Evolutionary conservation across 768 basidiomycete genomes (phyloP).

Genomic region (Pilatotrama ljubarskyi): DNA sequence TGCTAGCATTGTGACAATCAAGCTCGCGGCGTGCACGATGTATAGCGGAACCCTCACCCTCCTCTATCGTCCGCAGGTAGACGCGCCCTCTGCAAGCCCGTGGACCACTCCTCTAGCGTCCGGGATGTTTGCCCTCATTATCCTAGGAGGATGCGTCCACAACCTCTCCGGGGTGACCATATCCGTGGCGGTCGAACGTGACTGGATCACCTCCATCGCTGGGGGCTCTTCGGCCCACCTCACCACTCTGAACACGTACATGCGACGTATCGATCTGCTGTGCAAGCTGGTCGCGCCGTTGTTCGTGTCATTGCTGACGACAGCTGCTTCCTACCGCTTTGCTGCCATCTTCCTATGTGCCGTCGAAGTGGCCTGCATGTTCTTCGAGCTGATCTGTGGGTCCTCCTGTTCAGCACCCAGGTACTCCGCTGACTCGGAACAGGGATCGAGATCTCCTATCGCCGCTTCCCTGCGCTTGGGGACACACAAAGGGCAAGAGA

Average conservation of each 20-base stretch:
- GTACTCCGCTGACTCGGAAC: not conserved
- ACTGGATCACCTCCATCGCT: conserved; percentile 50
- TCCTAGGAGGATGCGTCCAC: conserved; percentile 37
- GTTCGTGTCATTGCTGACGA: conserved; percentile 49
- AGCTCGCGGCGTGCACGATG: conserved; percentile 35
- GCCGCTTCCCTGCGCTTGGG: conserved; percentile 36
- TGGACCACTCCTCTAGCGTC: conserved; percentile 25
- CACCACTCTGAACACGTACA: conserved; percentile 45
- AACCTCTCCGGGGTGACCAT: conserved; percentile 43
- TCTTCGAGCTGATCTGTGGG: conserved; percentile 43
- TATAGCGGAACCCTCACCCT: conserved; percentile 38
- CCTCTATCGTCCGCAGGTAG: conserved; percentile 18
- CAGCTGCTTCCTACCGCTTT: conserved; percentile 34
- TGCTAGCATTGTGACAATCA: conserved; percentile 40
- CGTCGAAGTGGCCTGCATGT: conserved; percentile 37
- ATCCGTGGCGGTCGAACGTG: conserved; percentile 48
- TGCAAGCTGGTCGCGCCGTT: conserved; percentile 52
- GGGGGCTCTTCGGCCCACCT: conserved; percentile 35
- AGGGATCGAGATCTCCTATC: conserved; percentile 43
- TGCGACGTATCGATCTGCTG: conserved; percentile 45
- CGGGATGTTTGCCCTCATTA: conserved; percentile 36
- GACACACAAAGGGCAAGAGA: conserved; percentile 28
- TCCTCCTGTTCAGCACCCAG: not conserved
- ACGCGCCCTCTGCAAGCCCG: not conserved
- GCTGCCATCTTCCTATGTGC: conserved; percentile 37